Conservation (phyloP, 352 stramenopile species). For the Peronospora belbahrii region DNA sequence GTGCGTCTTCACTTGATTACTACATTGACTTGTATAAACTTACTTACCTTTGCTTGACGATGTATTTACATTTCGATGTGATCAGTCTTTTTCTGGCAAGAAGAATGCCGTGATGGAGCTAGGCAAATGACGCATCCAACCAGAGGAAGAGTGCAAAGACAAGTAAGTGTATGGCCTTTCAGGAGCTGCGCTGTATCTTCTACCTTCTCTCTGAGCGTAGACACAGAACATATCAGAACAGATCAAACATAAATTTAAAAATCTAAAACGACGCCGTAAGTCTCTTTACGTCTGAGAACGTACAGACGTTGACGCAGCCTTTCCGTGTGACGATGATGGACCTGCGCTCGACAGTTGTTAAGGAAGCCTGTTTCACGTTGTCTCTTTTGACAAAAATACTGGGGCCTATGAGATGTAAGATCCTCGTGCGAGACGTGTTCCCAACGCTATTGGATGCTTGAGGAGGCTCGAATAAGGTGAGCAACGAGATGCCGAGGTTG, state of each 20-base stretch:
- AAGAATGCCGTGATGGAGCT: constrained; percentile 44
- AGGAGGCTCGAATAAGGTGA: constrained; percentile 50
- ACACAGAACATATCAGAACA: constrained; percentile 3
- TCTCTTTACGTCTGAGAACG: constrained; percentile 41
- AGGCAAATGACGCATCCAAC: constrained; percentile 37
- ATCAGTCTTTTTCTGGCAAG: constrained; percentile 40
- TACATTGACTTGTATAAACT: background rate
- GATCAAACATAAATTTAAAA: background rate
- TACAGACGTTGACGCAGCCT: constrained; percentile 46
- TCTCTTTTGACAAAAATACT: constrained; percentile 29
- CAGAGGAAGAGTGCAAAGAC: constrained; percentile 53
- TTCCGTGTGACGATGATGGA: constrained; percentile 51
- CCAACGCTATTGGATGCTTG: constrained; percentile 48
- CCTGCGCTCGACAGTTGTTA: constrained; percentile 53
- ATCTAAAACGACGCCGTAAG: background rate
- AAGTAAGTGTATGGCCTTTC: constrained; percentile 48
- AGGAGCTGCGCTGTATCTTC: constrained; percentile 27
- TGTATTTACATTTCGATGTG: background rate
- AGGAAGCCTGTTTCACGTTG: constrained; percentile 50
- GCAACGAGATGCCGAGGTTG: background rate
- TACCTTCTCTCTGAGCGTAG: no score
- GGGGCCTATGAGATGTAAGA: constrained; percentile 35
- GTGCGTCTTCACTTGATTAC: constrained; percentile 16
- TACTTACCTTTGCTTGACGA: background rate
- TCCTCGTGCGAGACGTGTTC: constrained; percentile 53